Percentiles rank a stretch among this genome's conserved stretches.
These are phyloP conservation scores for Neurospora sublineolata DNA, from an alignment of 495 filamentous ascomycete genomes.

Conservation along the genomic window DNA sequence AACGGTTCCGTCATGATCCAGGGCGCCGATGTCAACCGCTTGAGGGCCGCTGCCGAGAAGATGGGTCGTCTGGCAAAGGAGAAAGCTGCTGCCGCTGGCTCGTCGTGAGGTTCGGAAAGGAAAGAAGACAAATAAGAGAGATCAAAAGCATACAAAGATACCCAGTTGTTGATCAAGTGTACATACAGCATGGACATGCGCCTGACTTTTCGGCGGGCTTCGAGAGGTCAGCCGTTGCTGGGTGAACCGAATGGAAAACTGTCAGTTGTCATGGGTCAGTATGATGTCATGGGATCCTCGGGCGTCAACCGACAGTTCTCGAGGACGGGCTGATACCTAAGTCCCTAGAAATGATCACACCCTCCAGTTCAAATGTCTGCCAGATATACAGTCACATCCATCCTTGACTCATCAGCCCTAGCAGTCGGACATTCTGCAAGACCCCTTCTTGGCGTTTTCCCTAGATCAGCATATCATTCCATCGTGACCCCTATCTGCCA, in stretches of 20 bases:
- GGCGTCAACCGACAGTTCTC: neutral
- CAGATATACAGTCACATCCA: neutral
- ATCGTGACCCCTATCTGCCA: neutral
- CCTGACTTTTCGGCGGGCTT: neutral
- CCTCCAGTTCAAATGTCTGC: neutral
- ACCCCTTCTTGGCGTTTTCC: neutral
- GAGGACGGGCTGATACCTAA: neutral
- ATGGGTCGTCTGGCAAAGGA: constrained; percentile 18
- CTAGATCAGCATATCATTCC: neutral
- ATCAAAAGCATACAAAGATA: neutral
- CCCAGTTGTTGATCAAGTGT: neutral
- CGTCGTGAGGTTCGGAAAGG: neutral
- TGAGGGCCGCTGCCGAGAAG: constrained; percentile 17
- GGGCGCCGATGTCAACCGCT: constrained; percentile 14
- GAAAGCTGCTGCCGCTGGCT: constrained; percentile 15
- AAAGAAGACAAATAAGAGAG: neutral
- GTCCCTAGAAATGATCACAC: neutral
- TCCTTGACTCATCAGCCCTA: neutral
- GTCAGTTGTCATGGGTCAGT: neutral
- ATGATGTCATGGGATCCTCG: neutral
- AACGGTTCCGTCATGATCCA: constrained; percentile 40
- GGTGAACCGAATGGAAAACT: neutral
- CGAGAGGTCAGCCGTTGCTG: neutral
- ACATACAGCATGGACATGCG: neutral
- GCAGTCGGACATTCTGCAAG: neutral